These are phyloP conservation scores for Neonectria ditissima DNA, from an alignment of 2,329 filamentous ascomycete species.

Conservation along the genomic window DNA sequence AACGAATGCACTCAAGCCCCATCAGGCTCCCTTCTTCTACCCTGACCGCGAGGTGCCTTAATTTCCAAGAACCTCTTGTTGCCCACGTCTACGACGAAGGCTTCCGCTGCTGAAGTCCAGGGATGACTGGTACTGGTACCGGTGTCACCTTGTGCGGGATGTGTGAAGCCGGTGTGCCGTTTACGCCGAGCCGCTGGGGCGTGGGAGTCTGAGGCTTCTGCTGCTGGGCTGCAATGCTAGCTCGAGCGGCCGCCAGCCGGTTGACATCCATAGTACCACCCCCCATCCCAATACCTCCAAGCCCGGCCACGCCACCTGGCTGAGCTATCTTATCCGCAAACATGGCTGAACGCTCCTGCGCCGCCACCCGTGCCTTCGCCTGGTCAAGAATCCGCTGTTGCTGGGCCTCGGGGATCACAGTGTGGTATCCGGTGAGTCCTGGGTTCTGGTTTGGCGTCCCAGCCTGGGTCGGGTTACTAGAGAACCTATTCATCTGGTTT, in stretches of 20 bases:
- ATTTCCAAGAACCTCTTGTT: conserved; percentile 22
- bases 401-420: conserved; percentile 62
- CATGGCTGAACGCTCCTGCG: conserved; percentile 56
- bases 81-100: conserved; percentile 37
- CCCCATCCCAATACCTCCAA: conserved; percentile 43
- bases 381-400: conserved; percentile 65
- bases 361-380: conserved; percentile 61
- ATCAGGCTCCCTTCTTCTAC: neutral
- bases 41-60: neutral
- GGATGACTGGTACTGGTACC: conserved; percentile 57
- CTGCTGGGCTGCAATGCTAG: conserved; percentile 51
- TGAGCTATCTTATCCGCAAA: conserved; percentile 61
- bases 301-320: conserved; percentile 53
- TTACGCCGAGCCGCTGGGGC: conserved; percentile 46
- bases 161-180: conserved; percentile 51
- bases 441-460: conserved; percentile 50
- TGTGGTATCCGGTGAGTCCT: conserved; percentile 60
- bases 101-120: conserved; percentile 52
- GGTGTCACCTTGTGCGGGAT: conserved; percentile 58
- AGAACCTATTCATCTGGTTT: conserved; percentile 49
- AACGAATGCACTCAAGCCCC: conserved; percentile 8
- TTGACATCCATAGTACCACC: conserved; percentile 47
- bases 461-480: conserved; percentile 48
- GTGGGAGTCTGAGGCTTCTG: conserved; percentile 54
- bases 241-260: conserved; percentile 50